A percentile compares a stretch with the other conserved stretches of the same genome.
Evolutionary conservation across 1,139 yeast species (phyloP).

Genomic region (Schwanniomyces etchellsii): DNA sequence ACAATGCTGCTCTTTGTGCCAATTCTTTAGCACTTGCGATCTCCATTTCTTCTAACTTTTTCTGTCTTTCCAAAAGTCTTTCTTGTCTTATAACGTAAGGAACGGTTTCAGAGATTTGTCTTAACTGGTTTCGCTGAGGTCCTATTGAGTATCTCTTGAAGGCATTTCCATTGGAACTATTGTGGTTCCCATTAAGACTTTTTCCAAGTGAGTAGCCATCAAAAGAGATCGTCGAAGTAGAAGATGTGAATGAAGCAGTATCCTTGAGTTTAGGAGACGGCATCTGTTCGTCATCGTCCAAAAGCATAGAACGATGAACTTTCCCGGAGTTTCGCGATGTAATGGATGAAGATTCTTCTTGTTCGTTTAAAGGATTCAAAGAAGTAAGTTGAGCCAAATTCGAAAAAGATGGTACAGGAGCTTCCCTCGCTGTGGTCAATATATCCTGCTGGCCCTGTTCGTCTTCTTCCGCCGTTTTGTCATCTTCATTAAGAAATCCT

Average conservation of each 20-base stretch:
- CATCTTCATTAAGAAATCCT: conserved; percentile 18
- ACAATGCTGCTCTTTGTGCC: conserved; percentile 65
- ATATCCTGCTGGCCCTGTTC: conserved; percentile 2
- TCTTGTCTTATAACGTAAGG: conserved; percentile 78
- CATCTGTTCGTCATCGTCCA: conserved; percentile 23
- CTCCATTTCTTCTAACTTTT: conserved; percentile 71
- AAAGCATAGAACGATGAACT: conserved; percentile 30
- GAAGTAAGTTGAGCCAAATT: conserved; percentile 55
- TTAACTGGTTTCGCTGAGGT: conserved; percentile 62
- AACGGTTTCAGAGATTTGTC: conserved; percentile 76
- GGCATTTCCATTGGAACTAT: conserved; percentile 35
- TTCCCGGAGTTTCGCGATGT: conserved; percentile 17
- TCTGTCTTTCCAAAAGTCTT: conserved; percentile 67
- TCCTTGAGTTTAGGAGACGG: conserved; percentile 28
- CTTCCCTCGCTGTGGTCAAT: conserved; percentile 3
- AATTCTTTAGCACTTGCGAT: conserved; percentile 71
- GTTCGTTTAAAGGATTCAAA: conserved; percentile 6
- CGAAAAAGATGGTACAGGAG: conserved; percentile 55
- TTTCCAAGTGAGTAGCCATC: conserved; percentile 21
- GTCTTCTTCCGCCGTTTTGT: conserved; percentile 17
- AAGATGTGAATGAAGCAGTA: conserved; percentile 24
- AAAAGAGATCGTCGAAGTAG: conserved; percentile 26
- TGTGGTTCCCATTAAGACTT: conserved; percentile 6
- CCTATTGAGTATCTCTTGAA: conserved; percentile 54
- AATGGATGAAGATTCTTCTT: conserved; percentile 18